Percentiles rank a stretch among this genome's conserved stretches.
phyloP scores from a whole-genome alignment of 345 rosid species.

The Microthlaspi erraticum region DNA sequence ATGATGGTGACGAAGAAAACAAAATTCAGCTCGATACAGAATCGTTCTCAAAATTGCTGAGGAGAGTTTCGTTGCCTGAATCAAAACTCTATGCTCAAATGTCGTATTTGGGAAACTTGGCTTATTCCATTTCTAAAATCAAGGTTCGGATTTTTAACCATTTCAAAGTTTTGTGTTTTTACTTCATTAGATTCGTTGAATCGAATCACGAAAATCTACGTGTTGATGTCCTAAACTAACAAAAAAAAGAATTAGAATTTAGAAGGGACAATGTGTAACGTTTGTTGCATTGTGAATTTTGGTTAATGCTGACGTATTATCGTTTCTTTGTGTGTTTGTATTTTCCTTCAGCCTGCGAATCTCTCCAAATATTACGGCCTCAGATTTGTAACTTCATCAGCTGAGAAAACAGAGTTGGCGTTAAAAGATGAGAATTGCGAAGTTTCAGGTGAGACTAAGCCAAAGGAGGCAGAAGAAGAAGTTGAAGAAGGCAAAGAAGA shows the following conservation, averaged over 20 bases:
- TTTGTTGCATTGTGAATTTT: too few relatives aligned
- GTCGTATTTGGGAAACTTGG: conserved; percentile 77
- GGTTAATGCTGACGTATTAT: too few relatives aligned
- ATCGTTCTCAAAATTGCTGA: conserved; percentile 72
- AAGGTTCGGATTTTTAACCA: conserved; percentile 50
- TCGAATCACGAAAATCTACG: neutral
- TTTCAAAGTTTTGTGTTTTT: neutral
- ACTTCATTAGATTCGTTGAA: neutral
- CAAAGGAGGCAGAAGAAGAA: conserved; percentile 38
- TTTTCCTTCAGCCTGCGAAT: conserved; percentile 57
- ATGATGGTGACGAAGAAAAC: conserved; percentile 39
- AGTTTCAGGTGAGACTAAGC: conserved; percentile 46
- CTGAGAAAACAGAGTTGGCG: conserved; percentile 64
- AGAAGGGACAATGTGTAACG: neutral
- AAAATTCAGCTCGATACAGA: conserved; percentile 64
- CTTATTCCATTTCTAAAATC: conserved; percentile 73
- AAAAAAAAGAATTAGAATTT: neutral
- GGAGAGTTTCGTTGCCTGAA: conserved; percentile 64
- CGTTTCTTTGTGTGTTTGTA: too few relatives aligned
- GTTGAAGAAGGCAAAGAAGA: conserved; percentile 44
- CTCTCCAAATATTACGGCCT: conserved; percentile 66
- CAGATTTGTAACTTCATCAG: conserved; percentile 72
- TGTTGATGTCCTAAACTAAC: too few relatives aligned
- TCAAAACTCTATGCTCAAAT: conserved; percentile 79
- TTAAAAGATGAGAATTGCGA: conserved; percentile 47